Base-by-base conservation (phyloP, 306 rosid species). In the Begonia loranthoides region DNA sequence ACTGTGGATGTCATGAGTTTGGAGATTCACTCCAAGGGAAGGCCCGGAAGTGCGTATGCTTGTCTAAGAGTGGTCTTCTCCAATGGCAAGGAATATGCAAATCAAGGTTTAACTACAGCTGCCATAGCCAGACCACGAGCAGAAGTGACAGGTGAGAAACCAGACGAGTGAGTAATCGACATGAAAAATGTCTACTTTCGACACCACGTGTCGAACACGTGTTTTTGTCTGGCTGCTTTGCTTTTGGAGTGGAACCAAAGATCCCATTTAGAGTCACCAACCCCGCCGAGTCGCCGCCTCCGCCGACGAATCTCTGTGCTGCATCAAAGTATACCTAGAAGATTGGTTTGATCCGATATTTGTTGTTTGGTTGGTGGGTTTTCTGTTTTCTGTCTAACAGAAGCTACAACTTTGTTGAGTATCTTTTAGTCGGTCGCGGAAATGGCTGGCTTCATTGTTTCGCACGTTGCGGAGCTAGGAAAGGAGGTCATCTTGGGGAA, bases 371-470 rank as follows among this genome's bases (percentile, higher is more conserved):
- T n/a, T 36, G 63, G 52, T 50, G 61, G 36, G 8, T 28, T 19
- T 19, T 19, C 22, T 19, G 22, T 19, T 19, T 19, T 19, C 3
- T 19, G 22, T 19, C 22, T 19, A 19, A 4, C 22, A 19, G 22
- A 39, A 61, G 52, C 51, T 56, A 10, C 41, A 10, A 7, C 76
- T 72, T 70, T 1, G 78, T 77, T 73, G 70, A 79, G 49, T 60
- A 4, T 61, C 53, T 67, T 63, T 50, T 17, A 28, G 70, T 56
- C 49, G 38, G 56, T 56, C 39, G 51, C 50, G 58, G 13, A 47
- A 52, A 89, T 81, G 93, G 83, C 76, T 14, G 72, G 71, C 40
- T 68, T 80, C 45, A 66, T 81, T 54, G 50, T 65, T 13, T 73
- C 75, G 3, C 60, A 44, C 58, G 67, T 52, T 62, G 69, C 64